Conservation (phyloP, 805 yeast genomes). For the Candida stauntonica region DNA sequence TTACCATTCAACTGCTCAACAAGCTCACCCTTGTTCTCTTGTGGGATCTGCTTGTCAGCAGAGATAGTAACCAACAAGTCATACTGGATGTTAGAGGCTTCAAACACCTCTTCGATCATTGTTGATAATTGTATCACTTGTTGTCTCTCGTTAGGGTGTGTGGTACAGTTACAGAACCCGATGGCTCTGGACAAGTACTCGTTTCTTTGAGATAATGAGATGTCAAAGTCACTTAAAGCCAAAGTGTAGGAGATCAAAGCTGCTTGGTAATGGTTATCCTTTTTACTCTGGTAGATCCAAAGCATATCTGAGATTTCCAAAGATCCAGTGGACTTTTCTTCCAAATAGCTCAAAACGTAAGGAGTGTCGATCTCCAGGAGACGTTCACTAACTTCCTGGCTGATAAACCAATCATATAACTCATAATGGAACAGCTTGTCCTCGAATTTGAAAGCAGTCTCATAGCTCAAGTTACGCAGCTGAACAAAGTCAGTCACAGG, state of each 20-base stretch:
- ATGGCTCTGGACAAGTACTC: slow-evolving; percentile 89
- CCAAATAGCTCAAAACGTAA: slow-evolving; percentile 70
- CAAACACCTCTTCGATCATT: slow-evolving; percentile 72
- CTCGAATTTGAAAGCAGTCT: slow-evolving; percentile 62
- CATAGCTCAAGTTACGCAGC: slow-evolving; percentile 68
- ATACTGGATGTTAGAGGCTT: slow-evolving; percentile 79
- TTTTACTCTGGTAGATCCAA: slow-evolving; percentile 86
- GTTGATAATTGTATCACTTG: slow-evolving; percentile 67
- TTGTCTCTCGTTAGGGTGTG: slow-evolving; percentile 73
- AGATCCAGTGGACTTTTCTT: slow-evolving; percentile 58
- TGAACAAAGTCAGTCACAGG: slow-evolving; percentile 35
- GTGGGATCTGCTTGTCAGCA: slow-evolving; percentile 46
- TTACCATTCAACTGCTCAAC: slow-evolving; percentile 52
- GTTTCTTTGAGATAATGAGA: slow-evolving; percentile 68
- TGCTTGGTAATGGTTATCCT: slow-evolving; percentile 75
- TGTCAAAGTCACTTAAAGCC: slow-evolving; percentile 67
- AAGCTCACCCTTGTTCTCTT: slow-evolving; percentile 47
- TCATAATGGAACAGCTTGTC: slow-evolving; percentile 90
- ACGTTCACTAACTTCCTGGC: slow-evolving; percentile 71
- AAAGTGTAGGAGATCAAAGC: slow-evolving; percentile 73
- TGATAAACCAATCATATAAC: slow-evolving; percentile 87
- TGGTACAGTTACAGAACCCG: slow-evolving; percentile 84
- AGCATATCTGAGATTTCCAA: slow-evolving; percentile 74
- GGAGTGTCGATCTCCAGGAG: slow-evolving; percentile 79
- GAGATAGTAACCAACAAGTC: slow-evolving; percentile 43